Percentiles rank a stretch among this genome's conserved stretches.
Conservation (phyloP, 129 eudicot genomes). For the Scalesia atractyloides region DNA sequence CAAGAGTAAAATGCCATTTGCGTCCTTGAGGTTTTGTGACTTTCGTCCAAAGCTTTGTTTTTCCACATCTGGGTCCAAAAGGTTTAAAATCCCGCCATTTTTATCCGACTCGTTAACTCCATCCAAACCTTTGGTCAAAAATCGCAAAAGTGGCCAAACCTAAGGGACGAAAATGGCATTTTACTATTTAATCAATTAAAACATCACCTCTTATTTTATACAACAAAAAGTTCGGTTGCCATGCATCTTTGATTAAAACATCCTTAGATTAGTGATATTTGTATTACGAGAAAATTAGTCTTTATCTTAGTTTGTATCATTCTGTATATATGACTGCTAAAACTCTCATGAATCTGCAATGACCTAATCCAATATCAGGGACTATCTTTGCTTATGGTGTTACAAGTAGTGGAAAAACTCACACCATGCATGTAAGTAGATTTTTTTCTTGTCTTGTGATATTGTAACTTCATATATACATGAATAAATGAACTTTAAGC, state of each 20-base stretch:
- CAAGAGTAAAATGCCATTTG: not conserved
- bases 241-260: slow-evolving; percentile 18
- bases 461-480: slow-evolving; percentile 13
- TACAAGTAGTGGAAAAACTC: slow-evolving; percentile 98
- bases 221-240: slow-evolving; percentile 6
- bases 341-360: slow-evolving; percentile 11
- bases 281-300: slow-evolving; percentile 4
- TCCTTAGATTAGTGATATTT: slow-evolving; percentile 4
- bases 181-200: not conserved
- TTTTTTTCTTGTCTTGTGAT: not conserved
- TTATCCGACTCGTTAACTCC: too few species aligned
- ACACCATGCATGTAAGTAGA: slow-evolving; percentile 89
- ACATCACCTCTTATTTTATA: slow-evolving; percentile 7
- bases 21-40: too few species aligned
- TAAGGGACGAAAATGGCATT: too few species aligned
- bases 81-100: too few species aligned
- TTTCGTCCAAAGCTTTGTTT: too few species aligned
- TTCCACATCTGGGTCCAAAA: too few species aligned
- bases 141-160: too few species aligned
- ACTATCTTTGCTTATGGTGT: slow-evolving; percentile 98
- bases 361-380: slow-evolving; percentile 46
- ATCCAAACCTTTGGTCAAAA: too few species aligned
- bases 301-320: slow-evolving; percentile 12
- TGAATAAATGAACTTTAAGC: slow-evolving; percentile 12
- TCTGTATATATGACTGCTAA: slow-evolving; percentile 4